Evolutionary conservation across 2,329 filamentous ascomycete species (phyloP), one percentile per base, ranked within the genome.

Genomic region (Fusarium clavum): DNA sequence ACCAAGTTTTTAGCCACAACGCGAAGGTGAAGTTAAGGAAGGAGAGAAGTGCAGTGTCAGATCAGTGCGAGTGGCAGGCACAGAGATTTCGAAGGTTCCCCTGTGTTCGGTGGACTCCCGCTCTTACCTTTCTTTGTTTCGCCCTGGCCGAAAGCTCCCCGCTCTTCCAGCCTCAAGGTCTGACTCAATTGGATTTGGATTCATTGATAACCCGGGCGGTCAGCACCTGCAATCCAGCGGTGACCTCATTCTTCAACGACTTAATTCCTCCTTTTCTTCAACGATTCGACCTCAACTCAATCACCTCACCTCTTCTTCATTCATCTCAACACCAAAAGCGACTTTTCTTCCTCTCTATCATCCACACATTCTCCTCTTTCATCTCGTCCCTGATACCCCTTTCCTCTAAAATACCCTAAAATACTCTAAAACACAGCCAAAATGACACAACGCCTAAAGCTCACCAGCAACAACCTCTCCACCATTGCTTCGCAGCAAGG

Each of bases 381-480:
- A 5, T 22, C 8, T 5, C 16, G 29, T 24, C 22, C 12, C 48
- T 27, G 5, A 45, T 51, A 32, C 27, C 47, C 29, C 38, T 29
- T 13, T 6, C 10, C 32, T 20, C 34, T 4, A 60, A 29, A 38
- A 25, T 48, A 24, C 10, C 14, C 46, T 13, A 24, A 38, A 38
- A n/a, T n/a, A n/a, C 34, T 11, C 16, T 38, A 38, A 59, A 20
- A 55, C 24, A 14, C 41, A 45, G 40, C 41, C 61, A 56, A 64
- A 40, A 70, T 70, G 67, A 51, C 67, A 71, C 43, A 73, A 66
- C 22, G 40, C 46, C 62, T 76, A 73, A 76, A 76, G 74, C 74
- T 76, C 64, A 76, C 48, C 55, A 74, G 70, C 67, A 46, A 64
- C 49, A 76, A 75, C 62, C 59, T 76, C 53, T 27, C 73, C 27